phyloP scores from a whole-genome alignment of 306 rosid species.

The Lithocarpus polystachyus region DNA sequence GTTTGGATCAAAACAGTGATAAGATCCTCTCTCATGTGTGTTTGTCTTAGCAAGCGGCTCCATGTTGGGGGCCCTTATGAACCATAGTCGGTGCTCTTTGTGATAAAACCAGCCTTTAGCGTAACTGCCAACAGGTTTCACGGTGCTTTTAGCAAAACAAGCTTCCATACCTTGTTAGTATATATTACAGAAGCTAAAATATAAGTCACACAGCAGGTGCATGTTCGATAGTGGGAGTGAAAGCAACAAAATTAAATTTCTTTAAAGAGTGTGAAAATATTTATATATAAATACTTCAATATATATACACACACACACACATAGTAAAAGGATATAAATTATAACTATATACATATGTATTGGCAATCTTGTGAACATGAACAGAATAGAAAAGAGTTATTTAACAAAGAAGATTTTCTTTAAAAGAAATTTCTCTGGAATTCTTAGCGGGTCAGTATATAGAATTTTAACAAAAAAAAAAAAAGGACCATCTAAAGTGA shows the following conservation, averaged over 20 bases:
- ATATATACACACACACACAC: no score
- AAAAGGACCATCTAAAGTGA: neutral
- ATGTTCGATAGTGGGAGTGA: neutral
- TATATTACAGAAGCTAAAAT: neutral
- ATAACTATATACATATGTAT: neutral
- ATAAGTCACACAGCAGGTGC: neutral
- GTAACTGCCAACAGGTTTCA: slow-evolving; percentile 38
- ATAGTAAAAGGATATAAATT: neutral
- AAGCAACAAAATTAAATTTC: neutral
- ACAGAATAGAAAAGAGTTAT: neutral
- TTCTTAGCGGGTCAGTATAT: neutral
- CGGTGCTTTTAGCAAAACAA: slow-evolving; percentile 12
- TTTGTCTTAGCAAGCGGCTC: slow-evolving; percentile 82
- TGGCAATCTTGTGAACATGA: neutral
- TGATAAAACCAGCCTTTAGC: slow-evolving; percentile 91
- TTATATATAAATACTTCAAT: neutral
- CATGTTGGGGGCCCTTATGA: slow-evolving; percentile 60
- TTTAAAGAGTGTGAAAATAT: neutral
- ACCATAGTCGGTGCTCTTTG: slow-evolving; percentile 80
- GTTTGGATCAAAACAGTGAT: slow-evolving; percentile 84
- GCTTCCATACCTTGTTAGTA: slow-evolving; percentile 11
- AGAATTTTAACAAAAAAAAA: no score
- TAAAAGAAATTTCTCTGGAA: neutral
- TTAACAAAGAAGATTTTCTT: neutral
- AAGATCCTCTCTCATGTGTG: slow-evolving; percentile 82